Conservation (phyloP, 495 filamentous ascomycete genomes). For the Penicillium argentinense region DNA sequence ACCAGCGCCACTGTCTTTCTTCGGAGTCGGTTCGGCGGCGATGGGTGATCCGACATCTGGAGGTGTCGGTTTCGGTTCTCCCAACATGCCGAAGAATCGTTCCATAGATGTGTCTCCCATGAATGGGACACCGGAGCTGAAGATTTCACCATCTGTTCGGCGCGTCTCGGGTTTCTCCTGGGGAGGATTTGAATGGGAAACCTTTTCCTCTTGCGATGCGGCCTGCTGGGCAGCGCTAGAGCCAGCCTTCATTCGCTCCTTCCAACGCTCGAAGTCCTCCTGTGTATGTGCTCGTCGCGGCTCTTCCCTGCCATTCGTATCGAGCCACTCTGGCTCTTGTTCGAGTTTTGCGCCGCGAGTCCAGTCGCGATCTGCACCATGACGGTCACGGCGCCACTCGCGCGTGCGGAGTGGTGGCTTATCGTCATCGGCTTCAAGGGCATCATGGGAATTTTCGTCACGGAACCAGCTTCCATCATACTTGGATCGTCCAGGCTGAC, state of each 20-base stretch:
- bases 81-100: slow-evolving; percentile 77
- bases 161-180: slow-evolving; percentile 32
- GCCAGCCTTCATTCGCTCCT: slow-evolving; percentile 82
- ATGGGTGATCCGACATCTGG: slow-evolving; percentile 25
- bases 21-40: slow-evolving; percentile 27
- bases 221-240: slow-evolving; percentile 26
- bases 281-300: slow-evolving; percentile 68
- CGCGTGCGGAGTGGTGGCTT: slow-evolving; percentile 54
- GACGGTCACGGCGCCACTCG: slow-evolving; percentile 64
- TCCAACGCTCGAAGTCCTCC: slow-evolving; percentile 95
- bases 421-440: slow-evolving; percentile 55
- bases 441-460: slow-evolving; percentile 53
- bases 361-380: slow-evolving; percentile 65
- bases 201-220: slow-evolving; percentile 49
- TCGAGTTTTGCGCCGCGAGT: slow-evolving; percentile 54
- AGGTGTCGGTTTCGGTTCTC: slow-evolving; percentile 39
- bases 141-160: slow-evolving; percentile 39
- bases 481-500: slow-evolving; percentile 44
- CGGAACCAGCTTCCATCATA: slow-evolving; percentile 59
- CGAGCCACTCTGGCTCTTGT: slow-evolving; percentile 84
- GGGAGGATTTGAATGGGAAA: slow-evolving; percentile 24
- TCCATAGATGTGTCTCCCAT: slow-evolving; percentile 67
- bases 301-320: slow-evolving; percentile 71
- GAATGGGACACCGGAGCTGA: slow-evolving; percentile 34
- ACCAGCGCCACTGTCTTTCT: slow-evolving; percentile 20